Percentiles rank a stretch among this genome's conserved stretches.
These are phyloP conservation scores for Arthrobotrys pseudoclavata DNA, from an alignment of 2,329 filamentous ascomycete genomes.

Conservation along the genomic window DNA sequence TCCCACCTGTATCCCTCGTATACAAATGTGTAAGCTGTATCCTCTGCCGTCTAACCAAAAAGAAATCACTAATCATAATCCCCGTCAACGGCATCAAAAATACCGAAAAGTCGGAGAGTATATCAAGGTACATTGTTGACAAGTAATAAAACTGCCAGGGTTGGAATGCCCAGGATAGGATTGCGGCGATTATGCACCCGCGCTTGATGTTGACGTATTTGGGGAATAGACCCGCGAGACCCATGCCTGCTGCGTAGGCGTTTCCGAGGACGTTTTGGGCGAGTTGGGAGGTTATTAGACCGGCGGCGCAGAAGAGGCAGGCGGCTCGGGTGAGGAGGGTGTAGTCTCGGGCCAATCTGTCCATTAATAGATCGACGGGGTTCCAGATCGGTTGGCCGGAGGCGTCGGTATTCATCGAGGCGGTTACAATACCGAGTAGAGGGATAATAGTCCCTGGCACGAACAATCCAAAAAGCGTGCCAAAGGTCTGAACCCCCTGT, in stretches of 20 bases:
- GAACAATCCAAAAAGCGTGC: slow-evolving; percentile 66
- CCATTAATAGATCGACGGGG: slow-evolving; percentile 67
- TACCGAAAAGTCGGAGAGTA: slow-evolving; percentile 57
- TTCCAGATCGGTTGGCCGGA: slow-evolving; percentile 66
- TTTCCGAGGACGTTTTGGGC: slow-evolving; percentile 69
- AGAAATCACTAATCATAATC: slow-evolving; percentile 59
- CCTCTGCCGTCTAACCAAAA: slow-evolving; percentile 40
- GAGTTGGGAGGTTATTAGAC: slow-evolving; percentile 68
- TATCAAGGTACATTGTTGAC: slow-evolving; percentile 64
- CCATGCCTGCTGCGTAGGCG: slow-evolving; percentile 71
- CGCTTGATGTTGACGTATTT: slow-evolving; percentile 72
- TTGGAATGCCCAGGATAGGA: slow-evolving; percentile 68
- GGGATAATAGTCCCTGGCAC: slow-evolving; percentile 47
- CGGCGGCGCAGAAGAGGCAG: slow-evolving; percentile 69
- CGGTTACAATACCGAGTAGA: slow-evolving; percentile 64
- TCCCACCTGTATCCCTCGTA: slow-evolving; percentile 44
- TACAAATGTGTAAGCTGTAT: slow-evolving; percentile 58
- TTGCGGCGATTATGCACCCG: slow-evolving; percentile 69
- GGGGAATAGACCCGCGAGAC: slow-evolving; percentile 71
- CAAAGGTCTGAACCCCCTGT: slow-evolving; percentile 67
- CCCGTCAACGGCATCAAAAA: slow-evolving; percentile 57
- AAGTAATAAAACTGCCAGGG: slow-evolving; percentile 71
- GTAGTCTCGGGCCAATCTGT: slow-evolving; percentile 65
- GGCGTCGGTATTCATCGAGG: slow-evolving; percentile 64
- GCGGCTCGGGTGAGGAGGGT: slow-evolving; percentile 66